Evolutionary conservation across 306 rosid genomes (phyloP).

Genomic region (Geum urbanum): DNA sequence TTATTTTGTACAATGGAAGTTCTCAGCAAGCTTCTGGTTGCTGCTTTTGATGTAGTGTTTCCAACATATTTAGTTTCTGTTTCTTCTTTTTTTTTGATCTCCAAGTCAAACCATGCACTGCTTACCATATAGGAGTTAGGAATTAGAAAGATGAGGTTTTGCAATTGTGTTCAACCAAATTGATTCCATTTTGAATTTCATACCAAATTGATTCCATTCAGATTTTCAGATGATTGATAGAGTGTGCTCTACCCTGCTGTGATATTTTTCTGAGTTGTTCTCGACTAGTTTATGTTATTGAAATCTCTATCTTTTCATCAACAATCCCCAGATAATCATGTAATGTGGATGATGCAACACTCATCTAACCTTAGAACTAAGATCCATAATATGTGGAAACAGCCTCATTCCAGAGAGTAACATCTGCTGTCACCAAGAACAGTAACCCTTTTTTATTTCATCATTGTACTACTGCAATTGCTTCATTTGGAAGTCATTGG

Average conservation of each 20-base stretch:
- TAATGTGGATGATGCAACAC: not conserved
- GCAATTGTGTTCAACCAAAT: not conserved
- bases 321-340: not conserved
- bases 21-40: slow-evolving; percentile 29
- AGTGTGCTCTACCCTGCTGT: not conserved
- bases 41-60: slow-evolving; percentile 37
- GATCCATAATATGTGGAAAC: not conserved
- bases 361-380: not conserved
- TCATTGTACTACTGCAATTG: not conserved
- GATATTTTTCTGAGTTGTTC: not conserved
- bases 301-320: not conserved
- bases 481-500: not conserved
- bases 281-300: not conserved
- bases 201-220: not conserved
- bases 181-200: not conserved
- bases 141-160: not conserved
- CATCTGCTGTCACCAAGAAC: not conserved
- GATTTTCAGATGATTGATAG: not conserved
- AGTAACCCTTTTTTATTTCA: not conserved
- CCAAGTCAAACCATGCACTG: not conserved
- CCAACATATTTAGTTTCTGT: slow-evolving; percentile 11
- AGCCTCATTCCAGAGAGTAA: not conserved
- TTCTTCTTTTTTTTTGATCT: not conserved
- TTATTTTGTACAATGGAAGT: slow-evolving; percentile 39
- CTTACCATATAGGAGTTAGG: not conserved